phyloP scores from a whole-genome alignment of 257 asterid species.

The Leptodermis oblonga region DNA sequence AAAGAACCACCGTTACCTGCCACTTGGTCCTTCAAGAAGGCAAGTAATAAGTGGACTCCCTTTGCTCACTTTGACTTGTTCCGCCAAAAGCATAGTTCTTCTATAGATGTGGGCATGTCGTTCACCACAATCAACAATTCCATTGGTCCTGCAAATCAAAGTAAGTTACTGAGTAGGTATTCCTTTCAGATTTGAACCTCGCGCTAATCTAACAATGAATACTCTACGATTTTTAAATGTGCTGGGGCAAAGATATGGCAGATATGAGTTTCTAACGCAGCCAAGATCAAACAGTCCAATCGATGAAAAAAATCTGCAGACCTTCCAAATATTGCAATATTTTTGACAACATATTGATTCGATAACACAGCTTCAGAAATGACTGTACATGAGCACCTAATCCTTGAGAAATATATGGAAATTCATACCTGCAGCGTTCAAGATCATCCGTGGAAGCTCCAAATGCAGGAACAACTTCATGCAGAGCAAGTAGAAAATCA shows the following conservation, averaged over 20 bases:
- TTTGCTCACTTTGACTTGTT: slow-evolving; percentile 82
- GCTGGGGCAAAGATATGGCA: neutral
- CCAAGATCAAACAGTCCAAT: neutral
- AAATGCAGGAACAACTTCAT: slow-evolving; percentile 87
- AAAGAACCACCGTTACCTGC: slow-evolving; percentile 53
- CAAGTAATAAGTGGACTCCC: slow-evolving; percentile 92
- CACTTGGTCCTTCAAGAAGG: slow-evolving; percentile 98
- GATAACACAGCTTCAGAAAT: neutral
- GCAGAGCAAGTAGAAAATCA: slow-evolving; percentile 78
- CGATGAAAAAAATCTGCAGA: neutral
- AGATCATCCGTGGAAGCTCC: slow-evolving; percentile 99
- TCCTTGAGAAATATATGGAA: neutral
- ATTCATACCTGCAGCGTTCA: slow-evolving; percentile 85
- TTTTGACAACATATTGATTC: neutral
- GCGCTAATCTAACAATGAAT: neutral
- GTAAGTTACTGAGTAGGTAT: neutral
- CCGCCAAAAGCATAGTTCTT: slow-evolving; percentile 80
- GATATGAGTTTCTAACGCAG: neutral
- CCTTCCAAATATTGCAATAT: neutral
- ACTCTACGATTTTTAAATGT: neutral
- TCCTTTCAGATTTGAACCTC: slow-evolving; percentile 5
- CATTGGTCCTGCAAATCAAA: slow-evolving; percentile 56
- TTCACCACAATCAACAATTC: slow-evolving; percentile 78
- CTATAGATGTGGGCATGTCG: slow-evolving; percentile 72
- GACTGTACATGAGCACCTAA: neutral